These are phyloP conservation scores for Backusella macrospora DNA, from an alignment of 192 early-diverging fungal genomes.

Conservation along the genomic window DNA sequence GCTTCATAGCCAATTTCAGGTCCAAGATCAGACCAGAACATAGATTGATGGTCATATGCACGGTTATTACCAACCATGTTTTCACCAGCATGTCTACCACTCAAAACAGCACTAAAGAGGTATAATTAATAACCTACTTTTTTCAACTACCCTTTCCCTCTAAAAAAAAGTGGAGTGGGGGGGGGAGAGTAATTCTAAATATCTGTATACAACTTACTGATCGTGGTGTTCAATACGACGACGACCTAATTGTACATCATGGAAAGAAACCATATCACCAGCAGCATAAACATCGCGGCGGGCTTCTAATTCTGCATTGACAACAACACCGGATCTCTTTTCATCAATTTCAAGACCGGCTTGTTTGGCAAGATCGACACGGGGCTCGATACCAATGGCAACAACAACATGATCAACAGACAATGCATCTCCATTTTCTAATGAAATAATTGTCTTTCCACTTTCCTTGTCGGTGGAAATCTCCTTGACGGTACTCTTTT, in stretches of 20 bases:
- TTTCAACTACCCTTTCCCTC: too few relatives aligned
- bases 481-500: constrained; percentile 35
- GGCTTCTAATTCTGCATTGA: constrained; percentile 69
- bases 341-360: constrained; percentile 67
- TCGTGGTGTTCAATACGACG: constrained; percentile 72
- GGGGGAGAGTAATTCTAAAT: too few relatives aligned
- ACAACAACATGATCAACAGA: constrained; percentile 64
- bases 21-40: constrained; percentile 64
- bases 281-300: constrained; percentile 65
- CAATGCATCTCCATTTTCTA: constrained; percentile 45
- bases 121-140: not conserved
- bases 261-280: constrained; percentile 66
- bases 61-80: constrained; percentile 59
- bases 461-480: constrained; percentile 35
- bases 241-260: constrained; percentile 64
- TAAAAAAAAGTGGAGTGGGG: too few relatives aligned
- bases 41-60: constrained; percentile 62
- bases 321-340: constrained; percentile 57
- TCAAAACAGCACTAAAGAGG: constrained; percentile 49
- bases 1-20: constrained; percentile 60
- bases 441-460: constrained; percentile 45
- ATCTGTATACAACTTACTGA: constrained; percentile 42
- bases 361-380: constrained; percentile 55
- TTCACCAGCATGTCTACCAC: constrained; percentile 62
- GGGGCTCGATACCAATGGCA: constrained; percentile 63